These are phyloP conservation scores for Colletotrichum eremochloae DNA, from an alignment of 2,329 filamentous ascomycete species.

Conservation along the genomic window DNA sequence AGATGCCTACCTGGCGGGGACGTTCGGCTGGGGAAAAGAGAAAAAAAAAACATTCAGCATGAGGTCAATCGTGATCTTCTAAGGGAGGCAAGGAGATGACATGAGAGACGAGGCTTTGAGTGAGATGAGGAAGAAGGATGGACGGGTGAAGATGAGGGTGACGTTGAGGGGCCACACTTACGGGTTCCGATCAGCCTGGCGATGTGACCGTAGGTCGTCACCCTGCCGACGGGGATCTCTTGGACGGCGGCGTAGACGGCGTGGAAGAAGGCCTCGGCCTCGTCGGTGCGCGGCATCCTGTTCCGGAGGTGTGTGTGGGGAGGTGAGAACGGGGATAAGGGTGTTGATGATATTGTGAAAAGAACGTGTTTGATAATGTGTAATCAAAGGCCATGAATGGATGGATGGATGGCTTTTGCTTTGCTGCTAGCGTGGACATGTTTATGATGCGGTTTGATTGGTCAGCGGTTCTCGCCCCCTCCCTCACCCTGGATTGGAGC, in stretches of 20 bases:
- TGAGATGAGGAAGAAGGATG: neutral
- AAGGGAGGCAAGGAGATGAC: no score
- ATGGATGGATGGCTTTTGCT: no score
- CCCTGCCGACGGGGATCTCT: slow-evolving; percentile 84
- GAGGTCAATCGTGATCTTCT: no score
- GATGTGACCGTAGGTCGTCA: slow-evolving; percentile 90
- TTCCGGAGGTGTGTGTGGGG: no score
- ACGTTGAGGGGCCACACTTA: slow-evolving; percentile 55
- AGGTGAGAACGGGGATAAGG: no score
- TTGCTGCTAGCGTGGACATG: no score
- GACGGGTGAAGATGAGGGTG: no score
- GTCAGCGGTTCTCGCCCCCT: no score
- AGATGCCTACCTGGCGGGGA: slow-evolving; percentile 88
- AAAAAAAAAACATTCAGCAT: no score
- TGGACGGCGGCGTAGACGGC: slow-evolving; percentile 87
- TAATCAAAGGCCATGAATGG: neutral
- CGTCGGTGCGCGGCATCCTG: slow-evolving; percentile 78
- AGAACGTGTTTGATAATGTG: neutral
- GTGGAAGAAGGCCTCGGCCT: slow-evolving; percentile 80
- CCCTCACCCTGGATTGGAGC: no score
- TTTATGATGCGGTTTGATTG: no score
- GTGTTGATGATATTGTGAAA: neutral
- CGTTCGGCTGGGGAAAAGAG: slow-evolving; percentile 67
- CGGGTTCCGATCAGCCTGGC: slow-evolving; percentile 79
- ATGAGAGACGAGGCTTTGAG: neutral